Base-by-base conservation (phyloP, 2,329 filamentous ascomycete genomes). In the Aspergillus sp. region DNA sequence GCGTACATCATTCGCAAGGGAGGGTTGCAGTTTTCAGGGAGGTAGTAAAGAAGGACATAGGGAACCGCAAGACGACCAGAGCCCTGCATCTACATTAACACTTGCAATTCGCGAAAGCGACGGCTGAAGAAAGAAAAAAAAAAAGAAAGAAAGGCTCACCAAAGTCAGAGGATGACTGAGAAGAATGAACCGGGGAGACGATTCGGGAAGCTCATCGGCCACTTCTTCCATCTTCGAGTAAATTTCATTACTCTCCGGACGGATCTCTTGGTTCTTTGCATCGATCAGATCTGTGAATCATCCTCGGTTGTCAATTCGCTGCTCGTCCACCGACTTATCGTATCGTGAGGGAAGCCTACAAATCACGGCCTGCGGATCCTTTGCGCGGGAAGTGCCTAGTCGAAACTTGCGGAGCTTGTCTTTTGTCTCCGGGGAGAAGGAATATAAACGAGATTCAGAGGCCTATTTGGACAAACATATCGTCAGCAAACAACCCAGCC, bases 361-460 rank as follows among this genome's bases (percentile, higher is more conserved):
- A 58, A 98, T 94, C 52, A 94, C 82, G 51, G 90, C 93, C 73
- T 96, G 88, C 0, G 90, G 85, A 41, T 85, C 82, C 64, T 85
- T 91, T 44, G 88, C 83, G 55, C 93, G 78, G 32, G 90, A 96
- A 2, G 93, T 97, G 28, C 85, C 82, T 29, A 98, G 78, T 43
- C 93, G 86, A 73, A 98, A 98, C 71, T 96, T 97, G 68, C 88
- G 86, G 55, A 98, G 80, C 63, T 90, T 84, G 55, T 89, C 83
- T 71, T 85, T 93, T 41, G 88, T 95, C 71, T 93, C 88, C 54
- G 82, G 80, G 30, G 89, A 94, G 79, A 97, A 94, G 49, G 86
- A 88, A 73, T 95, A 97, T 52, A 97, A 79, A 58, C 89, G 79
- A 52, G 88, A 83, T 75, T 96, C 90, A 63, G 90, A 94, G 60